Base-by-base conservation (phyloP, 2,329 filamentous ascomycete genomes). In the Cordyceps pruinosa region DNA sequence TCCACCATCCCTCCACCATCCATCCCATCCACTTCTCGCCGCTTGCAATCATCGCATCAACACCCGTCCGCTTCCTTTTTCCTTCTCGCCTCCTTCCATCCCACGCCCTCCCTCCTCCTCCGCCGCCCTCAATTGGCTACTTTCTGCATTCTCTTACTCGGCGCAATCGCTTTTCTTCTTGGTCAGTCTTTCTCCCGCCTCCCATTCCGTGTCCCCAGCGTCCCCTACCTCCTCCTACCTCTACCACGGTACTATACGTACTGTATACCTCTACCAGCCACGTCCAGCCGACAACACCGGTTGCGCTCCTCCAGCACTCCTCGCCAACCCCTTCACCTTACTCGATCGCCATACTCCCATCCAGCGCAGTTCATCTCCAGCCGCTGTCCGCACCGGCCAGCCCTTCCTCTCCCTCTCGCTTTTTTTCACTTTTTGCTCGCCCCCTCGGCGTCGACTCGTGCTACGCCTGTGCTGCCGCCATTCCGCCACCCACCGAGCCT, bases 41-140 rank as follows among this genome's bases (percentile, higher is more conserved):
- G 59, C 56, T 50, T 49, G 41, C 57, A 56, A 48, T 44, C 56
- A 53, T 51, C 56, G 52, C 55, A 51, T 57, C 47, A 32, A 57
- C 54, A 28, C 45, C 49, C 52, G 30, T 58, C 58, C 58, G 58
- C 61, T 58, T 57, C 52, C 59, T 41, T 60, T 61, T 48, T 56
- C 46, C 55, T 61, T 53, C 54, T 59, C 51, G 44, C 52, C 47
- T 61, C 54, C 51, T 45, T 56, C 61, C 57, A 57, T 50, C 64
- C 60, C 62, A 63, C 61, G 64, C 63, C 61, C 63, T 65, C 62
- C 61, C 58, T 23, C 44, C 30, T 55, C 41, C 48, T 47, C 46
- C 37, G 55, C 47, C n/a, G 39, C 23, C 30, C 46, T 57, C 65
- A 65, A 66, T 57, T 57, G 55, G 45, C 32, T 65, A 63, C 62